Evolutionary conservation across 2,329 filamentous ascomycete genomes (phyloP).

Genomic region (Parasarocladium wereldwijsianum): DNA sequence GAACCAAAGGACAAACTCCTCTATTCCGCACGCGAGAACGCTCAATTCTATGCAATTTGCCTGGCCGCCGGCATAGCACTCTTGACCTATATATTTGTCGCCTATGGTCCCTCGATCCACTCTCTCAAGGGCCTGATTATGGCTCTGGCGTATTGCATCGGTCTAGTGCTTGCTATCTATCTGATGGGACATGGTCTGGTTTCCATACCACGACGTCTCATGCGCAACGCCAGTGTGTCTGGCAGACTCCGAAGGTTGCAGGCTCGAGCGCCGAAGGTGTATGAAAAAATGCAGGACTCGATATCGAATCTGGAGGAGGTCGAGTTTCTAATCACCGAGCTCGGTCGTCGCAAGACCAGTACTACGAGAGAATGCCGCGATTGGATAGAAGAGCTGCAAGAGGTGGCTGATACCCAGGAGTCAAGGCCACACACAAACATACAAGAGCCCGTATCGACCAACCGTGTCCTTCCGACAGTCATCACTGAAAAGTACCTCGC

Average conservation of each 20-base stretch:
- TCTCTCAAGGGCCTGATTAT: conserved; percentile 77
- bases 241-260: conserved; percentile 63
- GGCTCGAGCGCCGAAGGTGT: conserved; percentile 60
- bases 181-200: conserved; percentile 96
- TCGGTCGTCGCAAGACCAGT: conserved; percentile 68
- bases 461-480: conserved; percentile 50
- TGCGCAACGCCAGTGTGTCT: conserved; percentile 65
- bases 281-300: conserved; percentile 81
- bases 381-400: conserved; percentile 90
- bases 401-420: conserved; percentile 58
- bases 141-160: conserved; percentile 91
- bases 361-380: conserved; percentile 64
- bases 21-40: conserved; percentile 79
- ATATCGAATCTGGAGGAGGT: conserved; percentile 65
- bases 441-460: conserved; percentile 19
- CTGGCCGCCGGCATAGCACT: conserved; percentile 56
- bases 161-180: conserved; percentile 81
- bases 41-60: conserved; percentile 73
- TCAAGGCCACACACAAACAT: conserved; percentile 24
- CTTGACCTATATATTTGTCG: conserved; percentile 69
- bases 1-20: conserved; percentile 67
- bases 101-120: conserved; percentile 56
- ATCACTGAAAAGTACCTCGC: conserved; percentile 90
- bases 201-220: conserved; percentile 68
- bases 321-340: conserved; percentile 64